Conservation (phyloP, 148 eudicot genomes). For the Chenopodium formosanum region DNA sequence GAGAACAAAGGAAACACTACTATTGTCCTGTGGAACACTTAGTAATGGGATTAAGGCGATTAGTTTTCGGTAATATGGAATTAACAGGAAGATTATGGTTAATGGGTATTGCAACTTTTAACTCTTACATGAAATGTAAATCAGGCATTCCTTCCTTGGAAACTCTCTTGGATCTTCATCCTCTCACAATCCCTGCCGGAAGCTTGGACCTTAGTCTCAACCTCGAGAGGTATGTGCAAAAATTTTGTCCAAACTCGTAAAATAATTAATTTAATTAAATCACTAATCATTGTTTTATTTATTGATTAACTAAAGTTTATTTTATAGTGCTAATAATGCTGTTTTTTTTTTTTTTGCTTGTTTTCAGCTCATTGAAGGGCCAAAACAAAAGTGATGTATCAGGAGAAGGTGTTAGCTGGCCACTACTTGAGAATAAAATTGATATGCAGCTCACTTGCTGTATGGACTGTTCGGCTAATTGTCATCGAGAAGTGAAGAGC, state of each 20-base stretch:
- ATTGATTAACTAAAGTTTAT: not conserved
- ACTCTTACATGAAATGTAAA: constrained; percentile 64
- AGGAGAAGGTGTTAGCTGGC: constrained; percentile 39
- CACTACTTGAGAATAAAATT: constrained; percentile 30
- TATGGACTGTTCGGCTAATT: constrained; percentile 45
- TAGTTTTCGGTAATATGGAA: constrained; percentile 43
- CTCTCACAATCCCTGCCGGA: constrained; percentile 59
- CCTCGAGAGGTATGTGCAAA: constrained; percentile 44
- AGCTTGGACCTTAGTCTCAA: constrained; percentile 66
- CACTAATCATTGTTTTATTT: not conserved
- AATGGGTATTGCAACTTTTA: constrained; percentile 62
- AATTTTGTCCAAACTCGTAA: too few species aligned
- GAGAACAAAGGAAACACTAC: constrained; percentile 45
- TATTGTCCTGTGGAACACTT: constrained; percentile 61
- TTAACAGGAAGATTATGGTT: constrained; percentile 57
- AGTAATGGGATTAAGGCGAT: constrained; percentile 63
- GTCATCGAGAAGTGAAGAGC: constrained; percentile 28
- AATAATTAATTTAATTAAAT: too few species aligned
- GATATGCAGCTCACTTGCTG: constrained; percentile 59
- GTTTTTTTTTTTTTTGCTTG: constrained; percentile 13
- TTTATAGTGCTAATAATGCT: constrained; percentile 16
- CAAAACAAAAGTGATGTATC: constrained; percentile 35
- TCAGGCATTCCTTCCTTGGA: constrained; percentile 66
- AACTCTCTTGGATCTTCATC: constrained; percentile 72
- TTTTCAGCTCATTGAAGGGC: constrained; percentile 36